Percentiles rank a stretch among this genome's conserved stretches.
These are phyloP conservation scores for Suhomyces taliae DNA, from an alignment of 1,139 yeast species.

Conservation along the genomic window DNA sequence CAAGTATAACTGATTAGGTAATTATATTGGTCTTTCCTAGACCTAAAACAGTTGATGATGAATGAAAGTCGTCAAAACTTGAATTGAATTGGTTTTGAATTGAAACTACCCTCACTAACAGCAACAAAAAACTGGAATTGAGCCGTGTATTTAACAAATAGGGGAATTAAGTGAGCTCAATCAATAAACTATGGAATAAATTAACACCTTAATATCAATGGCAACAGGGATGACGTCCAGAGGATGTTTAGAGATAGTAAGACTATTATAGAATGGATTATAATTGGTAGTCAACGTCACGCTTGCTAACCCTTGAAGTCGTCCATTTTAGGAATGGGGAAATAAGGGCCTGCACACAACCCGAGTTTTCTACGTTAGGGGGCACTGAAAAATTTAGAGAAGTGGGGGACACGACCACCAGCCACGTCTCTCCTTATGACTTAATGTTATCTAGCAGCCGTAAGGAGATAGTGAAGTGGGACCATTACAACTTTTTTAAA, in stretches of 20 bases:
- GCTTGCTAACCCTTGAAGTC: constrained; percentile 11
- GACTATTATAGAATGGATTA: neutral
- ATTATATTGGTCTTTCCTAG: too few species aligned
- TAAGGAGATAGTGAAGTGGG: too few species aligned
- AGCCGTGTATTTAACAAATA: neutral
- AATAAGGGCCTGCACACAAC: constrained; percentile 5
- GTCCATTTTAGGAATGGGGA: constrained; percentile 10
- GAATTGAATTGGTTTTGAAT: neutral
- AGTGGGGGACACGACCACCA: neutral
- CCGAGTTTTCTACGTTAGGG: constrained; percentile 6
- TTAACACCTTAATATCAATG: neutral
- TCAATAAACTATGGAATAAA: neutral
- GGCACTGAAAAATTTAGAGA: constrained; percentile 1
- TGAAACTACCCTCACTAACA: neutral
- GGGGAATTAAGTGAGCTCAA: neutral
- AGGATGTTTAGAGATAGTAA: neutral
- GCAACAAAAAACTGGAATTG: neutral
- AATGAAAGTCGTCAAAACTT: neutral
- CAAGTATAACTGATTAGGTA: too few species aligned
- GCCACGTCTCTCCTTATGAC: neutral
- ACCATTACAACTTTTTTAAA: too few species aligned
- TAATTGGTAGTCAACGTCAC: constrained; percentile 6
- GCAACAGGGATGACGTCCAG: neutral
- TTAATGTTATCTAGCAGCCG: too few species aligned
- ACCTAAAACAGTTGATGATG: neutral